phyloP scores from a whole-genome alignment of 2,329 filamentous ascomycete species.

The Plenodomus biglobosus region DNA sequence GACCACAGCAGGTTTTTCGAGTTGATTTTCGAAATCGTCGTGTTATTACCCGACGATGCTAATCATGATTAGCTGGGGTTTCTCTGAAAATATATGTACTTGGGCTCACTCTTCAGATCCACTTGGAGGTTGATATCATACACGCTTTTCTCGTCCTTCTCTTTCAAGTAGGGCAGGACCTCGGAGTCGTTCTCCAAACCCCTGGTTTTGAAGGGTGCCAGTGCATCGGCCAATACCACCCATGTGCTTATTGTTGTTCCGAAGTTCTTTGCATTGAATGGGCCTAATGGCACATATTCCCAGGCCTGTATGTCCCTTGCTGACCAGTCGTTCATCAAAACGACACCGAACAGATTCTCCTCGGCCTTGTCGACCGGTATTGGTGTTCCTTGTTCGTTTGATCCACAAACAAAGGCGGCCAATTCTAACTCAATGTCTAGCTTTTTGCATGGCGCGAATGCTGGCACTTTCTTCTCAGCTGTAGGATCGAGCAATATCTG shows the following conservation, averaged over 20 bases:
- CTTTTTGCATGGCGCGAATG: conserved; percentile 64
- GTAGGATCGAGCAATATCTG: conserved; percentile 69
- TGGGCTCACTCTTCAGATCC: conserved; percentile 55
- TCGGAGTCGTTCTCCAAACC: conserved; percentile 59
- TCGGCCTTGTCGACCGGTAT: conserved; percentile 66
- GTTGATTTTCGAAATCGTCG: conserved; percentile 62
- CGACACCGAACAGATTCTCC: conserved; percentile 74
- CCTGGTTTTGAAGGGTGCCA: conserved; percentile 65
- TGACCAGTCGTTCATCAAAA: conserved; percentile 86
- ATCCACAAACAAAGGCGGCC: conserved; percentile 69
- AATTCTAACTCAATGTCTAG: conserved; percentile 82
- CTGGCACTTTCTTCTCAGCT: conserved; percentile 63
- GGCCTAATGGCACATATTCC: conserved; percentile 81
- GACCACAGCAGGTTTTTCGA: conserved; percentile 74
- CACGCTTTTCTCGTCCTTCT: conserved; percentile 60
- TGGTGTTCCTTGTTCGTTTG: conserved; percentile 65
- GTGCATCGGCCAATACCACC: conserved; percentile 75
- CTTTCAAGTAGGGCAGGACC: conserved; percentile 65
- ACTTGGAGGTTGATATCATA: conserved; percentile 72
- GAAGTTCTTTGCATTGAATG: conserved; percentile 85
- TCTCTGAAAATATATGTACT: neutral
- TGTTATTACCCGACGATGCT: conserved; percentile 53
- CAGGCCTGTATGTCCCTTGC: conserved; percentile 79
- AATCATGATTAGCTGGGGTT: conserved; percentile 16
- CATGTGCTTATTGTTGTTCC: conserved; percentile 75